Percentiles rank a stretch among this genome's conserved stretches.
Evolutionary conservation across 345 rosid species (phyloP).

Genomic region (Arabis alpina): DNA sequence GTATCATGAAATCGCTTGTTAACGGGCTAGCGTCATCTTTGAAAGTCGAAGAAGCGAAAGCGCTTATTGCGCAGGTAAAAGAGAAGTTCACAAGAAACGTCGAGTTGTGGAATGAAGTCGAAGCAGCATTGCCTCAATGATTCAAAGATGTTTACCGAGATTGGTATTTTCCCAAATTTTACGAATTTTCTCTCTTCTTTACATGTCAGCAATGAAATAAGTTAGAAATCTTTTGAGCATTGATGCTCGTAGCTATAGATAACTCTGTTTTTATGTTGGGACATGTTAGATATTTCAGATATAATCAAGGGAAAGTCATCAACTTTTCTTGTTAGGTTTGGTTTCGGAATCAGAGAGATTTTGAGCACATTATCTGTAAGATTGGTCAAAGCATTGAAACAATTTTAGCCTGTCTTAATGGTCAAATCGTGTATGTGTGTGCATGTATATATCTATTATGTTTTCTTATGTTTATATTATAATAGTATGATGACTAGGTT

Average conservation of each 20-base stretch:
- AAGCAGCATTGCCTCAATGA: slow-evolving; percentile 67
- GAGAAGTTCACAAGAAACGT: slow-evolving; percentile 54
- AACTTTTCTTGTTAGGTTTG: neutral
- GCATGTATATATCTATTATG: neutral
- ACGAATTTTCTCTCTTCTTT: neutral
- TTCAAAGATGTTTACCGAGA: neutral
- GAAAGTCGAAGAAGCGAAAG: slow-evolving; percentile 66
- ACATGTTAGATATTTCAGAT: neutral
- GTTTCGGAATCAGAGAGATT: slow-evolving; percentile 13
- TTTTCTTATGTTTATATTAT: slow-evolving; percentile 33
- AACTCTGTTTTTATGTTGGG: slow-evolving; percentile 15
- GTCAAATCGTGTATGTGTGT: slow-evolving; percentile 14
- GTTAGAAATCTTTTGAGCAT: neutral
- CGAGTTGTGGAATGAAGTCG: slow-evolving; percentile 78
- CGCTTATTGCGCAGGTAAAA: slow-evolving; percentile 58
- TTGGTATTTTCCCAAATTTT: slow-evolving; percentile 22
- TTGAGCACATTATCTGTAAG: slow-evolving; percentile 19
- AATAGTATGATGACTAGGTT: slow-evolving; percentile 23
- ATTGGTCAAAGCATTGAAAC: slow-evolving; percentile 24
- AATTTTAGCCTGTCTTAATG: slow-evolving; percentile 15
- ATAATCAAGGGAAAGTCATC: neutral
- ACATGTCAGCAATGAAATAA: slow-evolving; percentile 32
- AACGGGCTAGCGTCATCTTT: slow-evolving; percentile 59
- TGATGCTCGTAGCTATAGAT: slow-evolving; percentile 16
- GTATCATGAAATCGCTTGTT: slow-evolving; percentile 68